Evolutionary conservation across 495 filamentous ascomycete genomes (phyloP), one percentile per base, ranked within the genome.

Genomic region (Aspergillus funiculosus): DNA sequence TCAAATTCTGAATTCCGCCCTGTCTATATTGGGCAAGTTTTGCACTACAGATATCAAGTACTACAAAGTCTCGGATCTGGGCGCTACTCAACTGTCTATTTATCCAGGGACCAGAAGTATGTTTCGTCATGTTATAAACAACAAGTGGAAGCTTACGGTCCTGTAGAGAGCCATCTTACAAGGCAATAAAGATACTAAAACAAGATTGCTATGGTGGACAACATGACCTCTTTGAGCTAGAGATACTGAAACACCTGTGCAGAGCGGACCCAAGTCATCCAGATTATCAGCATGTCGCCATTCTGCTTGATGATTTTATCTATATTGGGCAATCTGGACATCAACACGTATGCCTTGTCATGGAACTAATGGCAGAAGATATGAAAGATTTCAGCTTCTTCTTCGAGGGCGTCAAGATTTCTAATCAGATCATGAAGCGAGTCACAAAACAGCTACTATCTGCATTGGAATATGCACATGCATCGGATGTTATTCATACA

Each of bases 391-490:
- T 51, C 19, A 14, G 40, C 10, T 24, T 29, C 19, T 47, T 50
- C 15, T 51, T 51, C 17, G 10, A 10, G 1, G 48, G 31, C 6
- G 15, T 8, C 29, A 37, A 20, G 19, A 24, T 51, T 15, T 42
- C 48, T 4, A 29, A 31, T 25, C 3, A 2, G 15, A 31, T 52
- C 7, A 46, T 52, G 49, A 34, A 39, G 42, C 25, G 36, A 10
- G 31, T 54, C 30, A 53, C 50, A 5, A 39, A 11, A 13, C 50
- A 57, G 40, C 35, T 59, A 1, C 32, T 59, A 0, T 17, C 32
- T 0, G 54, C 54, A 10, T 18, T 59, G 28, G 54, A 57, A 26
- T 56, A 53, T 39, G 50, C 56, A 6, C 56, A 59, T 51, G 32
- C 30, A 1, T 21, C 19, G 17, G 41, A 42, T 7, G 46, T 59